Conservation (phyloP, 148 eudicot genomes). For the Agrostemma githago region DNA sequence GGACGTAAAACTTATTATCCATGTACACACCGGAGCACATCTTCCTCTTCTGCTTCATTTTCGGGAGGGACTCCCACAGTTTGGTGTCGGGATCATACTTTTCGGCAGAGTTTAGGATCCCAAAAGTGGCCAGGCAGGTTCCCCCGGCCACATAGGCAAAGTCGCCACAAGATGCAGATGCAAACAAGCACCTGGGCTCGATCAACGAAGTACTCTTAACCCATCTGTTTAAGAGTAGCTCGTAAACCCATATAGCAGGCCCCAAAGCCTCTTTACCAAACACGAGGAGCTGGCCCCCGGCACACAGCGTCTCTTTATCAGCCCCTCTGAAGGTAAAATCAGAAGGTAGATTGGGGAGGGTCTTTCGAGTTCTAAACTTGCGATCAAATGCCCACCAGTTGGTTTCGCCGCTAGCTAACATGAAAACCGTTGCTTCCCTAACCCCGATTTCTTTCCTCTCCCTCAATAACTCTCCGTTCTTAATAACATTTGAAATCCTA, state of each 20-base stretch:
- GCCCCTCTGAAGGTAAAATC: constrained; percentile 38
- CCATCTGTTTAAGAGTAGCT: constrained; percentile 52
- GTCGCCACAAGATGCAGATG: constrained; percentile 56
- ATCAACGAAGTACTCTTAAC: constrained; percentile 49
- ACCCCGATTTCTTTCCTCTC: constrained; percentile 45
- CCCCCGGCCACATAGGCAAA: constrained; percentile 73
- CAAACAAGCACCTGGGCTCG: constrained; percentile 70
- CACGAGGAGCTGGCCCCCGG: constrained; percentile 67
- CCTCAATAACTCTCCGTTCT: constrained; percentile 43
- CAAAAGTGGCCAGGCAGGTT: constrained; percentile 24
- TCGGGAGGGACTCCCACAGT: constrained; percentile 58
- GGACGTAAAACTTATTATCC: constrained; percentile 60
- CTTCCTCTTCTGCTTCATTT: constrained; percentile 46
- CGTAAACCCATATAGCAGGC: constrained; percentile 53
- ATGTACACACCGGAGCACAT: constrained; percentile 67
- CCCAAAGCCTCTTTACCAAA: constrained; percentile 49
- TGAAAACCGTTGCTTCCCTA: constrained; percentile 51
- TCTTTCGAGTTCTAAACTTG: constrained; percentile 23
- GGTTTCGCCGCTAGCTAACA: constrained; percentile 48
- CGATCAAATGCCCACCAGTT: constrained; percentile 50
- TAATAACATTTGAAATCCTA: constrained; percentile 24
- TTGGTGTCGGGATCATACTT: constrained; percentile 37
- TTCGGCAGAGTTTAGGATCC: constrained; percentile 32
- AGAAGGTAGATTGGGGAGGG: constrained; percentile 30
- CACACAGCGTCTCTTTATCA: constrained; percentile 70